Evolutionary conservation across 805 yeast genomes (phyloP), one percentile per base, ranked within the genome.

Genomic region (Saccharomycopsis sp.): DNA sequence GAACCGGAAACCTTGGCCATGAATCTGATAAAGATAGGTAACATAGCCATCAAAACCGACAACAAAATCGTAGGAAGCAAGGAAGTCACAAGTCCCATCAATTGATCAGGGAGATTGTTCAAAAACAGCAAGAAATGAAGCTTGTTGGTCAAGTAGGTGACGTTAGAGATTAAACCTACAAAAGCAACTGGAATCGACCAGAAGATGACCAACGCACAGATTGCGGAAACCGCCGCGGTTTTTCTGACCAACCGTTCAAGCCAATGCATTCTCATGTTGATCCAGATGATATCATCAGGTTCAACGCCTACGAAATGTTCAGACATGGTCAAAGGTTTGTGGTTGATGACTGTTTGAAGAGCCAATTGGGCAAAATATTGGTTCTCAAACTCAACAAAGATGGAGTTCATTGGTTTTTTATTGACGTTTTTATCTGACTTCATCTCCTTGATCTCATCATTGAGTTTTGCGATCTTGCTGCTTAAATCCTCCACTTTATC

Each of bases 121-220:
- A 87, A 81, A 64, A 83, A 86, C 15, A 67, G 70, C 62, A 87
- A 75, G 72, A 82, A 81, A 23, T 70, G 80, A 38, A 84, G 65
- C 62, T 80, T 80, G 58, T 82, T 75, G 3, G 85, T 85, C 66
- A 87, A 74, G 64, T 79, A 79, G 19, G 85, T 81, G 62, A 87
- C 72, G 66, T 86, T 86, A 2, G 92, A 86, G 59, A 87, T 75
- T 67, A 84, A 68, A 78, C 92, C 92, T 53, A 87, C 90, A 69
- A 87, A 83, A 2, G 92, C 86, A 47, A 86, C 90, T 14, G 93
- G 93, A 63, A 86, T 72, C 58, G 92, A 79, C 96, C 96, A 87
- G 64, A 84, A 73, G 34, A 83, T 67, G 56, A 86, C 75, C 51
- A 85, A 65, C 0, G 84, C 87, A 22, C 72, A 65, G 57, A 86